These are phyloP conservation scores for Neopestalotiopsis sp. DNA, from an alignment of 2,329 filamentous ascomycete genomes.

Conservation along the genomic window DNA sequence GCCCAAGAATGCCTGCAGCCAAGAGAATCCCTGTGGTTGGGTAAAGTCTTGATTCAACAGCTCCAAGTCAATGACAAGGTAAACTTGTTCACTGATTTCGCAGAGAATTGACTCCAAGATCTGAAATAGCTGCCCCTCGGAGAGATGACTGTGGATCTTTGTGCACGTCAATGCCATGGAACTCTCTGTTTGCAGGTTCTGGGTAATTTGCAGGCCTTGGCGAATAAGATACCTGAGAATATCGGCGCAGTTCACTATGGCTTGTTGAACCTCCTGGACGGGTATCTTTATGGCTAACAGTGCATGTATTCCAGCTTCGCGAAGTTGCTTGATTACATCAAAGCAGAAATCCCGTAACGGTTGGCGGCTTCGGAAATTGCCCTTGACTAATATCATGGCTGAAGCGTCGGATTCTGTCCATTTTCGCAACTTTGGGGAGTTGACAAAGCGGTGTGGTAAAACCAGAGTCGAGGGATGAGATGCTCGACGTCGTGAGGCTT, in stretches of 20 bases:
- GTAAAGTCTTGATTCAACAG: background rate
- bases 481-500: background rate
- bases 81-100: background rate
- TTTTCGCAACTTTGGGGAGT: background rate
- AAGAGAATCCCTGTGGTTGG: background rate
- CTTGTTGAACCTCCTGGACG: background rate
- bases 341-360: background rate
- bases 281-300: background rate
- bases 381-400: background rate
- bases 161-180: background rate
- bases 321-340: background rate
- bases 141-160: background rate
- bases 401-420: background rate
- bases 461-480: background rate
- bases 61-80: background rate
- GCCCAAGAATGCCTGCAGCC: background rate
- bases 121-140: background rate
- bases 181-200: background rate
- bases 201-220: background rate
- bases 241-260: background rate
- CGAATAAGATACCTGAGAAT: background rate
- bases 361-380: background rate
- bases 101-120: background rate
- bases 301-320: background rate
- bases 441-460: background rate